Conservation (phyloP, 768 basidiomycete species). For the Galerina marginata region DNA sequence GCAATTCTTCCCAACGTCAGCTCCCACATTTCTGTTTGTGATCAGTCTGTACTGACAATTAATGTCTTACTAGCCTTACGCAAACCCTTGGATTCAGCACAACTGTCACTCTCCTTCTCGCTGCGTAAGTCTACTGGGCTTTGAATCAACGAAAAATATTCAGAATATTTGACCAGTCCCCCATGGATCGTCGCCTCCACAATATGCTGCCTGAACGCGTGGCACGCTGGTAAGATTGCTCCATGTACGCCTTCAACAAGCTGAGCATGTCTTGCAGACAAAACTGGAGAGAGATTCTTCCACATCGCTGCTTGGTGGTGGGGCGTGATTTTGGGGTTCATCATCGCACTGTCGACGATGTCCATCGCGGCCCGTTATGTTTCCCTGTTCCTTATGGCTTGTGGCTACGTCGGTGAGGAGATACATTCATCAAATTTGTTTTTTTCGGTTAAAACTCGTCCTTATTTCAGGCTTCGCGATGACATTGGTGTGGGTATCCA, state of each 20-base stretch:
- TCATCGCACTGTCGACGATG: conserved; percentile 62
- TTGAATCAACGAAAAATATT: not conserved
- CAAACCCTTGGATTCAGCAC: conserved; percentile 65
- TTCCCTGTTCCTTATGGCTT: conserved; percentile 67
- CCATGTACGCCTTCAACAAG: not conserved
- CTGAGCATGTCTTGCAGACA: conserved; percentile 38
- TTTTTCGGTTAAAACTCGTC: not conserved
- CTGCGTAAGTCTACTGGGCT: conserved; percentile 50
- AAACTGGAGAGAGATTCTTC: conserved; percentile 69
- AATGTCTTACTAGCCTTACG: conserved; percentile 45
- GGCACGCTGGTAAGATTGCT: conserved; percentile 46
- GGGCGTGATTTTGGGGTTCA: conserved; percentile 63
- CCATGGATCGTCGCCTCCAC: conserved; percentile 66
- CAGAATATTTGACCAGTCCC: conserved; percentile 43
- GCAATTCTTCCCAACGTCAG: conserved; percentile 64
- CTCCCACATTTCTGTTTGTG: not conserved
- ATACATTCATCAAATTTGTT: not conserved
- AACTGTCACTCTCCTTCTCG: conserved; percentile 61
- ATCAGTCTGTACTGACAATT: not conserved
- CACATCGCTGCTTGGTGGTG: conserved; percentile 64
- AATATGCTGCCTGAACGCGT: conserved; percentile 55
- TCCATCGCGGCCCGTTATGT: conserved; percentile 60
- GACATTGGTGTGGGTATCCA: conserved; percentile 68
- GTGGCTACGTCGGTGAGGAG: conserved; percentile 43
- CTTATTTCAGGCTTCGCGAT: conserved; percentile 42